Conservation (phyloP, 306 rosid genomes). For the Dalbergia cultrata region DNA sequence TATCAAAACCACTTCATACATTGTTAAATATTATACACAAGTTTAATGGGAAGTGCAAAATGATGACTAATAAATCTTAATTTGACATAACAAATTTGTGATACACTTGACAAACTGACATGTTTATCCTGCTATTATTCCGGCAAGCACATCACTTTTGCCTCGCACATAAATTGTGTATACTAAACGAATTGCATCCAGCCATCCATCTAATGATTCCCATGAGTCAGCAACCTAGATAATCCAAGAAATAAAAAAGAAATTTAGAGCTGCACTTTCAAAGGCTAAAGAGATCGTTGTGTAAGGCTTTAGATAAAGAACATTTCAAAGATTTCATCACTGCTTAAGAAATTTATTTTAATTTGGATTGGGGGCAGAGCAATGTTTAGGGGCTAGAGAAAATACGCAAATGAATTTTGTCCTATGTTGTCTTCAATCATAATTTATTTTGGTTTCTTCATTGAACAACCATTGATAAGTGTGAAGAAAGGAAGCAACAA, state of each 20-base stretch:
- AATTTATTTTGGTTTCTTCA: conserved; percentile 15
- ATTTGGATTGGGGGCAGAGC: conserved; percentile 29
- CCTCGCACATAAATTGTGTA: conserved; percentile 93
- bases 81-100: conserved; percentile 43
- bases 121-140: conserved; percentile 79
- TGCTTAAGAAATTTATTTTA: not conserved
- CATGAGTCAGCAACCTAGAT: conserved; percentile 91
- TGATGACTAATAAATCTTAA: conserved; percentile 18
- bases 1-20: conserved; percentile 48
- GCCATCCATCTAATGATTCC: conserved; percentile 98
- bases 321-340: conserved; percentile 37
- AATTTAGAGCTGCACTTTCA: conserved; percentile 44
- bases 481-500: conserved; percentile 18
- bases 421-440: conserved; percentile 34
- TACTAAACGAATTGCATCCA: conserved; percentile 93
- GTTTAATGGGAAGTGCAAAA: conserved; percentile 40
- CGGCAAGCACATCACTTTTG: conserved; percentile 91
- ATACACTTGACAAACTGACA: conserved; percentile 39
- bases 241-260: conserved; percentile 39
- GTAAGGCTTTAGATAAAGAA: conserved; percentile 40
- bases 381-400: not conserved
- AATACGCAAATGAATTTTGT: too few relatives aligned
- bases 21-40: conserved; percentile 58
- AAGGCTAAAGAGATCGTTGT: conserved; percentile 21
- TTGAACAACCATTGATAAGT: conserved; percentile 20